Percentiles rank a stretch among this genome's conserved stretches.
phyloP scores from a whole-genome alignment of 768 basidiomycete genomes.

The Lepiota brunneoincarnata region DNA sequence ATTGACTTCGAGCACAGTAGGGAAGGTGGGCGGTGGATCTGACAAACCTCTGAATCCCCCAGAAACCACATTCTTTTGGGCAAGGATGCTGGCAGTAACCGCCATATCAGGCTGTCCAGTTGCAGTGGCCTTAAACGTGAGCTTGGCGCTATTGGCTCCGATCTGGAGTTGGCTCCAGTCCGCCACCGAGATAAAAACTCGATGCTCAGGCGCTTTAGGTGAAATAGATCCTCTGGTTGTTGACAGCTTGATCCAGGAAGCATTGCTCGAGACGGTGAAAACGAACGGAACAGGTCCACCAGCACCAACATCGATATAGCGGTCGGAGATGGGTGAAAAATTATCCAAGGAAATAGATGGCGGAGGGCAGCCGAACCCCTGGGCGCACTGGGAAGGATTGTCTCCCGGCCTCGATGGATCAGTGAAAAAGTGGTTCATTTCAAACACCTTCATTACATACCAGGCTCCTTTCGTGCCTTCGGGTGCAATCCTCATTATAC shows the following conservation, averaged over 20 bases:
- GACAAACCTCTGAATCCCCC: conserved; percentile 47
- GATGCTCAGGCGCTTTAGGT: conserved; percentile 42
- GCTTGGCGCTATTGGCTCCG: conserved; percentile 32
- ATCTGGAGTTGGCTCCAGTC: conserved; percentile 53
- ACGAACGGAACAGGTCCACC: conserved; percentile 59
- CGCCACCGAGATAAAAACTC: conserved; percentile 50
- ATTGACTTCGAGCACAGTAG: neutral
- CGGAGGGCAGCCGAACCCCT: conserved; percentile 44
- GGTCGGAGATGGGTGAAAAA: conserved; percentile 49
- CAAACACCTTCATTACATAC: conserved; percentile 25
- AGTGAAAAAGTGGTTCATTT: neutral
- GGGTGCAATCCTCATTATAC: conserved; percentile 61
- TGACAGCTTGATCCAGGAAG: conserved; percentile 51
- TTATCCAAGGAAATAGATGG: conserved; percentile 54
- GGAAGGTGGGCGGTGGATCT: neutral
- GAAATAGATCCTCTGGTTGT: conserved; percentile 48
- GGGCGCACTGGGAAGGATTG: conserved; percentile 54
- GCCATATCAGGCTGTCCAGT: conserved; percentile 32
- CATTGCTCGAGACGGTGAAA: conserved; percentile 48
- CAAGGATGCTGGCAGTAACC: conserved; percentile 31
- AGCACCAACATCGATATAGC: conserved; percentile 60
- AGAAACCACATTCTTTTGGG: conserved; percentile 36
- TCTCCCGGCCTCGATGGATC: conserved; percentile 55
- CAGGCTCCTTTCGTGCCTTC: conserved; percentile 64
- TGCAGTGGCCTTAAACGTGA: conserved; percentile 48